Percentiles rank a stretch among this genome's conserved stretches.
Evolutionary conservation across 2,329 filamentous ascomycete genomes (phyloP).

Genomic region (Aureobasidium sp.): DNA sequence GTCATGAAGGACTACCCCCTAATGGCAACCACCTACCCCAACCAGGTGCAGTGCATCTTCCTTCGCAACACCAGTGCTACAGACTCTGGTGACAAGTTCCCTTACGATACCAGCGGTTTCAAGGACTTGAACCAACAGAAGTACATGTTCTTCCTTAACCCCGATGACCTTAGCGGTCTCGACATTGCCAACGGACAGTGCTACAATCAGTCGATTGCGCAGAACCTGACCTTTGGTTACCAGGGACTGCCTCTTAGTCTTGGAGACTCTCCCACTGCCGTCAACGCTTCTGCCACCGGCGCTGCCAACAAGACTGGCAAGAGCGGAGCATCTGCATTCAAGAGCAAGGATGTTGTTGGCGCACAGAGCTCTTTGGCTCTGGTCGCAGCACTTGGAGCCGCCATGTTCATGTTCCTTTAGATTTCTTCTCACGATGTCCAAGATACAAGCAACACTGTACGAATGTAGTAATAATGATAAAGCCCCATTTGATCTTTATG

Average conservation of each 20-base stretch:
- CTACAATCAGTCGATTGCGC: constrained; percentile 53
- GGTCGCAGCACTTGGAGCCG: constrained; percentile 8
- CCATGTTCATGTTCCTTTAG: constrained; percentile 14
- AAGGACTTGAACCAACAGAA: constrained; percentile 53
- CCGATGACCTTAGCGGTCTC: constrained; percentile 58
- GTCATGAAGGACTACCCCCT: constrained; percentile 35
- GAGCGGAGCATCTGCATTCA: constrained; percentile 8
- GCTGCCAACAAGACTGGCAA: constrained; percentile 16
- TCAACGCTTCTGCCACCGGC: constrained; percentile 17
- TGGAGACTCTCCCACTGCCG: constrained; percentile 5
- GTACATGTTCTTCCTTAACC: constrained; percentile 73
- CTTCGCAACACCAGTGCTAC: constrained; percentile 66
- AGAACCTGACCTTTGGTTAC: constrained; percentile 63
- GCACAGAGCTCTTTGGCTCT: constrained; percentile 11
- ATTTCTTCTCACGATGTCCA: not conserved
- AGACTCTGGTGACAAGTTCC: constrained; percentile 58
- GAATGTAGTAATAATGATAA: constrained; percentile 6
- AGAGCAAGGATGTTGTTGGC: constrained; percentile 11
- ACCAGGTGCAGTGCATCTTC: constrained; percentile 69
- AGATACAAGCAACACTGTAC: not conserved
- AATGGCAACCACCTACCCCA: constrained; percentile 57
- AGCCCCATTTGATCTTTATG: not conserved
- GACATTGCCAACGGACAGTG: constrained; percentile 63
- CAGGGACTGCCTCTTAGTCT: constrained; percentile 41
- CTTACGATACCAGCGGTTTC: constrained; percentile 68